phyloP scores from a whole-genome alignment of 139 green algal species.

The Asterochloris erici region DNA sequence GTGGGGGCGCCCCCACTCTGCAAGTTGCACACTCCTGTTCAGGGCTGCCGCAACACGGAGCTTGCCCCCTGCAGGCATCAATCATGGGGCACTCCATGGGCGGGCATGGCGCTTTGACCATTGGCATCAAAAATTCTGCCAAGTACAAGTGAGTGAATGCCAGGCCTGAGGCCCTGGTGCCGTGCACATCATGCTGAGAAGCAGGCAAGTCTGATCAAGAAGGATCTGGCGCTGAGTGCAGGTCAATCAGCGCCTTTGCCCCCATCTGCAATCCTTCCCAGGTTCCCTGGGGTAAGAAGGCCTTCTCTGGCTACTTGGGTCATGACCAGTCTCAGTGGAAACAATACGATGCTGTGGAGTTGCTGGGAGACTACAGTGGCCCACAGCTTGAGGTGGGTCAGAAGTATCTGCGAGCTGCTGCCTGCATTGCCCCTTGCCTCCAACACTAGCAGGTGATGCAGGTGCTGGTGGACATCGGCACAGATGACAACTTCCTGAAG shows the following conservation, averaged over 20 bases:
- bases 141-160: constrained; percentile 65
- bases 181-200: too few species aligned
- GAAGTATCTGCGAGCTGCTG: too few species aligned
- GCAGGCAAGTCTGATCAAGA: too few species aligned
- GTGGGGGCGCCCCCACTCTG: too few species aligned
- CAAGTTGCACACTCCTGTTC: too few species aligned
- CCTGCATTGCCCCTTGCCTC: too few species aligned
- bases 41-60: neutral
- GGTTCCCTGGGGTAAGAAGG: constrained; percentile 90
- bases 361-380: constrained; percentile 59
- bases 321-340: constrained; percentile 58
- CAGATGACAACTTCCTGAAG: constrained; percentile 69
- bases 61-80: constrained; percentile 16
- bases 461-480: constrained; percentile 39
- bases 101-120: constrained; percentile 84
- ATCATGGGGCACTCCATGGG: constrained; percentile 90
- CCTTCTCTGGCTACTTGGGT: constrained; percentile 84
- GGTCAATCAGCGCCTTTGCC: constrained; percentile 69
- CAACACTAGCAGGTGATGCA: neutral
- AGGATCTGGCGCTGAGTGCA: too few species aligned
- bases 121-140: constrained; percentile 79
- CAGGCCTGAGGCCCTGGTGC: too few species aligned
- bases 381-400: constrained; percentile 23
- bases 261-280: constrained; percentile 87
- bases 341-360: constrained; percentile 84